Evolutionary conservation across 2,329 filamentous ascomycete genomes (phyloP).

Genomic region (Fusarium protoensiforme): DNA sequence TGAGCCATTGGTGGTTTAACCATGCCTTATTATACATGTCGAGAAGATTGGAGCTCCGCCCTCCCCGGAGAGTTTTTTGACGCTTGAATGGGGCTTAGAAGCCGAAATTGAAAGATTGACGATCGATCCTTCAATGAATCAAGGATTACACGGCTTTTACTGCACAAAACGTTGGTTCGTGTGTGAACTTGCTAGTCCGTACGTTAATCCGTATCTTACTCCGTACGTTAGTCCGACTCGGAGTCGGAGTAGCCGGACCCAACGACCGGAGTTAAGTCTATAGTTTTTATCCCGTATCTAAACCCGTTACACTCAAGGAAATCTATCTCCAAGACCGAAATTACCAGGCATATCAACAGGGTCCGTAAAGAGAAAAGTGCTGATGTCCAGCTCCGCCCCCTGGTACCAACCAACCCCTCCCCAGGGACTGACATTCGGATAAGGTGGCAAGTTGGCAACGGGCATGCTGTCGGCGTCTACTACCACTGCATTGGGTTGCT

Average conservation of each 20-base stretch:
- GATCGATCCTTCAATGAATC: background rate
- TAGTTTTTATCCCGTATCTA: background rate
- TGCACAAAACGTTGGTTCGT: background rate
- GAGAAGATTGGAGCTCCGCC: too few relatives aligned
- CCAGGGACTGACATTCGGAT: slow-evolving; percentile 1
- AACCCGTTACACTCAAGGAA: background rate
- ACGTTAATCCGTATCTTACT: background rate
- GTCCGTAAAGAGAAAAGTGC: slow-evolving; percentile 31
- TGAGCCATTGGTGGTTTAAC: background rate
- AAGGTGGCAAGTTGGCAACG: background rate
- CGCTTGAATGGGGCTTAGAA: slow-evolving; percentile 13
- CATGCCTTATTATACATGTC: background rate
- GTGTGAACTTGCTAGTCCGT: background rate
- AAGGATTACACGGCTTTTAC: background rate
- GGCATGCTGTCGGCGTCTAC: background rate
- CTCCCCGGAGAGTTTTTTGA: background rate
- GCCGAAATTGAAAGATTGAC: background rate
- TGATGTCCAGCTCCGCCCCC: slow-evolving; percentile 13
- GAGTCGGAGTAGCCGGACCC: background rate
- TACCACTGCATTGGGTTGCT: background rate
- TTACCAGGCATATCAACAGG: slow-evolving; percentile 18
- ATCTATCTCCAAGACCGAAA: background rate
- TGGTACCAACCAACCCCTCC: slow-evolving; percentile 8
- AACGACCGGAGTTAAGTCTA: background rate
- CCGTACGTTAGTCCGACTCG: background rate